Evolutionary conservation across 2,329 filamentous ascomycete species (phyloP).

Genomic region (Xylaria sp.): DNA sequence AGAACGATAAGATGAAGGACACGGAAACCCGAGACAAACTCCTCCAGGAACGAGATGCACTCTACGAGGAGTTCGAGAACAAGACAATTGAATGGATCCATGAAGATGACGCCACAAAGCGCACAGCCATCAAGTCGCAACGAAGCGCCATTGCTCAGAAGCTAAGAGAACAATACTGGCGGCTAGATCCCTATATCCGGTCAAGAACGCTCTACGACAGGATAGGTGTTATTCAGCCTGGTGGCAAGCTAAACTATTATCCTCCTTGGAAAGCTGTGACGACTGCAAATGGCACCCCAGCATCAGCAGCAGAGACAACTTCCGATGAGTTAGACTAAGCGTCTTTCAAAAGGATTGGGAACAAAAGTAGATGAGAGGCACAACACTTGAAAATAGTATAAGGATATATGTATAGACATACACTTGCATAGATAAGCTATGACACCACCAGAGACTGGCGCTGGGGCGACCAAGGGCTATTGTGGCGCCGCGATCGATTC

Average conservation of each 20-base stretch:
- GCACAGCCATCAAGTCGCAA: constrained; percentile 62
- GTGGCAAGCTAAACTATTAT: constrained; percentile 79
- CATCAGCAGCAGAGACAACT: constrained; percentile 50
- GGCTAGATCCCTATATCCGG: constrained; percentile 85
- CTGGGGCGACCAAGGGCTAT: neutral
- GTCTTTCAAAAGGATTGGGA: neutral
- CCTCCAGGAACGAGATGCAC: constrained; percentile 67
- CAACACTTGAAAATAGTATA: neutral
- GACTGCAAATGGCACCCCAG: constrained; percentile 38
- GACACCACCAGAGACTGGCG: neutral
- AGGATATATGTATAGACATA: constrained; percentile 13
- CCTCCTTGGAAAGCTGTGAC: constrained; percentile 45
- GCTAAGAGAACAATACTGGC: constrained; percentile 84
- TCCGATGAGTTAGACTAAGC: constrained; percentile 59
- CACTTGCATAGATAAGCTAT: constrained; percentile 21
- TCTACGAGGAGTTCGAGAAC: constrained; percentile 79
- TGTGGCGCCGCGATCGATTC: constrained; percentile 4
- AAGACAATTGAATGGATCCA: constrained; percentile 80
- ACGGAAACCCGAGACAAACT: constrained; percentile 70
- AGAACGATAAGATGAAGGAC: constrained; percentile 81
- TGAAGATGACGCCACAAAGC: constrained; percentile 58
- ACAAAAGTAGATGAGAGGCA: neutral
- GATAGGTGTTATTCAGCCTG: constrained; percentile 73
- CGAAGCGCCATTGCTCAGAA: constrained; percentile 70
- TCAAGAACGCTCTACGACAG: constrained; percentile 88